Conservation (phyloP, 371 early-diverging fungal species). For the Saksenaea vasiformis region DNA sequence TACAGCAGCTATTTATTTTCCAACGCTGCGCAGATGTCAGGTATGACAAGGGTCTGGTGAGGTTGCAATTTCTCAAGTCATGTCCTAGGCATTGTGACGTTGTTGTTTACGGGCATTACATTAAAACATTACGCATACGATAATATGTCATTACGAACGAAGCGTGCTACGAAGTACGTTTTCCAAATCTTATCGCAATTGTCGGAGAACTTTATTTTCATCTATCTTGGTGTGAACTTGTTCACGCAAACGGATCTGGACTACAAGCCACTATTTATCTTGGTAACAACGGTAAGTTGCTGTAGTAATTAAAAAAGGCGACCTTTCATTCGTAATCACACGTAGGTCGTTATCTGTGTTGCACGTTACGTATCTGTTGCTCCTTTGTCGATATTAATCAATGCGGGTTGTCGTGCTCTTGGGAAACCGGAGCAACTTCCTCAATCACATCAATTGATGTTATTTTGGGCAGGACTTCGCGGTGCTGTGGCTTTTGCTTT, state of each 20-base stretch:
- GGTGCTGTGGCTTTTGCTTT: constrained; percentile 96
- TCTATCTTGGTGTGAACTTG: constrained; percentile 91
- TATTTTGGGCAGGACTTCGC: constrained; percentile 94
- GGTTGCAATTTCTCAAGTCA: background rate
- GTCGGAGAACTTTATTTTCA: constrained; percentile 94
- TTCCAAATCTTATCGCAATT: constrained; percentile 89
- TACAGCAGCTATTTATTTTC: constrained; percentile 91
- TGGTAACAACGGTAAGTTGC: constrained; percentile 63
- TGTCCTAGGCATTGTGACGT: constrained; percentile 83
- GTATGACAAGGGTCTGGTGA: constrained; percentile 26
- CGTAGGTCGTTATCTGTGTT: constrained; percentile 69
- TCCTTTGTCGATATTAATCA: constrained; percentile 80
- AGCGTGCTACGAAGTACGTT: constrained; percentile 82
- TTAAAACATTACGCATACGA: constrained; percentile 92
- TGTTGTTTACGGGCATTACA: constrained; percentile 93
- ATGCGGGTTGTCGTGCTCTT: constrained; percentile 60
- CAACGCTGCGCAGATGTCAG: constrained; percentile 82
- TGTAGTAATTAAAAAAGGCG: background rate
- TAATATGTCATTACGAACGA: constrained; percentile 76
- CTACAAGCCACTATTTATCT: constrained; percentile 73
- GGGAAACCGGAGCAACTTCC: constrained; percentile 64
- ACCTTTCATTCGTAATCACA: background rate
- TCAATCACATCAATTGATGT: constrained; percentile 87
- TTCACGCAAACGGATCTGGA: constrained; percentile 76
- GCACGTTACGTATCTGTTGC: constrained; percentile 85